Percentiles rank a stretch among this genome's conserved stretches.
Evolutionary conservation across 768 basidiomycete species (phyloP).

Genomic region (Roridomyces roridus): DNA sequence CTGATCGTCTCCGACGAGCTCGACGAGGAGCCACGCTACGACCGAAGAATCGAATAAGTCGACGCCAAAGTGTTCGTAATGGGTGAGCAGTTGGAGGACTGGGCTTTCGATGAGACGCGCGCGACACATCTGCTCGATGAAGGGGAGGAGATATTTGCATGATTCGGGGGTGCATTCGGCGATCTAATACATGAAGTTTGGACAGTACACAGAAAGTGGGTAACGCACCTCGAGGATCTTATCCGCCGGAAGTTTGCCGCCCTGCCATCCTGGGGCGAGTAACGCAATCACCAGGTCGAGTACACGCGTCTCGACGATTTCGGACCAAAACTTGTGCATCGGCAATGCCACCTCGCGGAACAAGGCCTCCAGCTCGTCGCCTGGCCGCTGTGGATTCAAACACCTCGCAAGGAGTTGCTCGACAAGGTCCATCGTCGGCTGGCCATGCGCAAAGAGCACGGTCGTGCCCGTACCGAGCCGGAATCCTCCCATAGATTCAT

Average conservation of each 20-base stretch:
- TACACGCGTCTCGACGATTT: slow-evolving; percentile 11
- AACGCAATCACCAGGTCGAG: slow-evolving; percentile 7
- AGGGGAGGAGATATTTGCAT: too few relatives aligned
- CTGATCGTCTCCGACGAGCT: too few relatives aligned
- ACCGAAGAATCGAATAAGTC: too few relatives aligned
- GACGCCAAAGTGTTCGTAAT: too few relatives aligned
- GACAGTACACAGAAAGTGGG: not conserved
- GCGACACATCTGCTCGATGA: too few relatives aligned
- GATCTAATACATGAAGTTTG: too few relatives aligned
- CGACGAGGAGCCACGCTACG: too few relatives aligned
- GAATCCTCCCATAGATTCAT: slow-evolving; percentile 2
- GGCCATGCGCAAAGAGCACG: slow-evolving; percentile 14
- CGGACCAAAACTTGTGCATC: slow-evolving; percentile 16
- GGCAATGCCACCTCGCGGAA: slow-evolving; percentile 12
- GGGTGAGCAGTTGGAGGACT: too few relatives aligned
- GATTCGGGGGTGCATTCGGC: too few relatives aligned
- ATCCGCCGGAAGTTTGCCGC: slow-evolving; percentile 19
- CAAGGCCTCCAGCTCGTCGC: slow-evolving; percentile 8
- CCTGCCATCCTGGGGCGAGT: slow-evolving; percentile 16
- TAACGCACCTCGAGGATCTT: slow-evolving; percentile 15
- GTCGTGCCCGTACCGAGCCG: slow-evolving; percentile 8
- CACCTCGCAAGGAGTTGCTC: slow-evolving; percentile 17
- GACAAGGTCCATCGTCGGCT: slow-evolving; percentile 7
- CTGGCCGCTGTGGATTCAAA: slow-evolving; percentile 16
- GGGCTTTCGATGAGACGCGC: too few relatives aligned